A percentile compares a stretch with the other conserved stretches of the same genome.
phyloP scores from a whole-genome alignment of 2,329 filamentous ascomycete genomes.

The Drechslerella dactyloides region DNA sequence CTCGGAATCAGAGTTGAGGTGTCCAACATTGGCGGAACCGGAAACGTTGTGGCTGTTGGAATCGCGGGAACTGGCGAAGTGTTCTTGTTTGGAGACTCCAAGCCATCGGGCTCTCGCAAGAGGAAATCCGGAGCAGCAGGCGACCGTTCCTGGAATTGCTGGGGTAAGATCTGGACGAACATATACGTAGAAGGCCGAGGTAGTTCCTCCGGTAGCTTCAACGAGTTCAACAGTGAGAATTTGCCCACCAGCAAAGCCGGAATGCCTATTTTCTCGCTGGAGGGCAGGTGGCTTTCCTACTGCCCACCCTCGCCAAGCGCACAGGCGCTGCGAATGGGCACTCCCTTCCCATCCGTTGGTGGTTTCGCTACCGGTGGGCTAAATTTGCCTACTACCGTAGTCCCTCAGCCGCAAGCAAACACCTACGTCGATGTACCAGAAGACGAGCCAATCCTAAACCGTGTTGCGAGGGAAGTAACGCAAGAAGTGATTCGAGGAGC shows the following conservation, averaged over 20 bases:
- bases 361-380: constrained; percentile 69
- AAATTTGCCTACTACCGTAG: constrained; percentile 67
- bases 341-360: constrained; percentile 69
- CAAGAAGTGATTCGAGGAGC: constrained; percentile 78
- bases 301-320: constrained; percentile 65
- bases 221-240: constrained; percentile 54
- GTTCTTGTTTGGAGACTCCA: constrained; percentile 53
- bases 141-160: constrained; percentile 65
- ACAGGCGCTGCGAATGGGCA: constrained; percentile 65
- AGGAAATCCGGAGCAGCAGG: constrained; percentile 47
- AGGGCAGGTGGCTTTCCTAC: constrained; percentile 77
- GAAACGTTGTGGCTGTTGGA: constrained; percentile 53
- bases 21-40: constrained; percentile 43
- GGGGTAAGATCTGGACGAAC: constrained; percentile 91
- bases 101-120: constrained; percentile 24
- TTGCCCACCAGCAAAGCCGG: constrained; percentile 60
- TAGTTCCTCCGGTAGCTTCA: constrained; percentile 58
- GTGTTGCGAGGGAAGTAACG: constrained; percentile 77
- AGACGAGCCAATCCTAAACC: constrained; percentile 74
- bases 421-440: constrained; percentile 75
- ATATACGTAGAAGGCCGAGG: constrained; percentile 69
- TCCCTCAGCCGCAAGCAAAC: constrained; percentile 70
- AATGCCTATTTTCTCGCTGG: constrained; percentile 72
- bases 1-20: constrained; percentile 54
- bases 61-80: constrained; percentile 55